phyloP scores from a whole-genome alignment of 257 asterid species.

The Voacanga thouarsii region DNA sequence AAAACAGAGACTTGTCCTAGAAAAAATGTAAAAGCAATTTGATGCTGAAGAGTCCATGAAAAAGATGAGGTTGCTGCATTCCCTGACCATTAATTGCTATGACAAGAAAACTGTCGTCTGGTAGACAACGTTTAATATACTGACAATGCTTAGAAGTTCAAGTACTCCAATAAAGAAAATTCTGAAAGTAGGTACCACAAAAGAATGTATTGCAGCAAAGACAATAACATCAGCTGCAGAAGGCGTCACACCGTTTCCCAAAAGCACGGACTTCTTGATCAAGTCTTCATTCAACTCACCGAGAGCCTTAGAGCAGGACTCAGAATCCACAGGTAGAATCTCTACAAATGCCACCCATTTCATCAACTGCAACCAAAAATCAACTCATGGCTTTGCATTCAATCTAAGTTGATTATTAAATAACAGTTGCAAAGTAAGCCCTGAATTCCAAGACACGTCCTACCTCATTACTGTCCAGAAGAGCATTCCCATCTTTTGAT shows the following conservation, averaged over 20 bases:
- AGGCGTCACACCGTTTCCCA: constrained; percentile 55
- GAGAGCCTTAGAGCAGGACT: constrained; percentile 36
- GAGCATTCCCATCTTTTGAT: constrained; percentile 34
- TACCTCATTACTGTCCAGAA: constrained; percentile 50
- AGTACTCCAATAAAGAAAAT: background rate
- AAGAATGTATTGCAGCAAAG: constrained; percentile 59
- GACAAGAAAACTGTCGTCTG: background rate
- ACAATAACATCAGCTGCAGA: constrained; percentile 70
- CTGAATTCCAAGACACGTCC: background rate
- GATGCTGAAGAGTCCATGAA: background rate
- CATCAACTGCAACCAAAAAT: constrained; percentile 47
- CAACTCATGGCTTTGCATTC: background rate
- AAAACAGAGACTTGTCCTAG: background rate
- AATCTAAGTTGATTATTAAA: background rate
- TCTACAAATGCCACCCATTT: constrained; percentile 58
- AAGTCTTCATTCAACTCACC: constrained; percentile 62
- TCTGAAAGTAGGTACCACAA: constrained; percentile 44
- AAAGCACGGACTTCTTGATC: constrained; percentile 56
- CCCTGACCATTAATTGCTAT: background rate
- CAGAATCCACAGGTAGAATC: constrained; percentile 37
- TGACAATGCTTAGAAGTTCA: background rate
- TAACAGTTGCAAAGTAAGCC: background rate
- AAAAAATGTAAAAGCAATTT: background rate
- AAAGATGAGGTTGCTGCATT: background rate
- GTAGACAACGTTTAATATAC: background rate